Evolutionary conservation across 2,329 filamentous ascomycete species (phyloP).

Genomic region (Trichoderma sp.): DNA sequence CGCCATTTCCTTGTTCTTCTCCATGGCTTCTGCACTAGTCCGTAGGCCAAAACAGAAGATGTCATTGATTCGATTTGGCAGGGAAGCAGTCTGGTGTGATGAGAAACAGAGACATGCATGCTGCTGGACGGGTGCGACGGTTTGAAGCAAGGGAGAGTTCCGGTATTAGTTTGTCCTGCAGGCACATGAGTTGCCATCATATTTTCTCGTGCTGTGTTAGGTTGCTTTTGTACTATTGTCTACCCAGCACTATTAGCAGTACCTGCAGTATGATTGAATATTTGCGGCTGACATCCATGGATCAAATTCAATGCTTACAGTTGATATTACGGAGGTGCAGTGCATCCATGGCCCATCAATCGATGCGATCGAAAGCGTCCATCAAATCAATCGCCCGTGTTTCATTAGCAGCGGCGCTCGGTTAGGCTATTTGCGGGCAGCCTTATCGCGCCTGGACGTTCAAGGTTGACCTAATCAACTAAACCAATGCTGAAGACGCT

Average conservation of each 20-base stretch:
- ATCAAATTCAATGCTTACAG: neutral
- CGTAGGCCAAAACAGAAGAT: neutral
- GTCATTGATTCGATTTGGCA: neutral
- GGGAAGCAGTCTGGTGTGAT: neutral
- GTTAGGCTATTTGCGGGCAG: constrained; percentile 1
- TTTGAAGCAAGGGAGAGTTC: neutral
- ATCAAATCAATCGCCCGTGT: neutral
- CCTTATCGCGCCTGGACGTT: neutral
- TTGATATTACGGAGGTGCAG: neutral
- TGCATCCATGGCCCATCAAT: neutral
- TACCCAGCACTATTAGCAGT: too few species aligned
- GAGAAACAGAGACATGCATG: neutral
- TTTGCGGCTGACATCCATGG: neutral
- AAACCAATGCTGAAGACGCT: constrained; percentile 6
- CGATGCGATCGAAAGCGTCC: neutral
- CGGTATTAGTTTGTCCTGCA: neutral
- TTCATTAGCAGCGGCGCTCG: constrained; percentile 3
- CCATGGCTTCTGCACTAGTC: neutral
- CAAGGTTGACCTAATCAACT: neutral
- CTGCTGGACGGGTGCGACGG: neutral
- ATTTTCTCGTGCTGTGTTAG: neutral
- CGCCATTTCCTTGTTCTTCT: neutral
- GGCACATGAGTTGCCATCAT: neutral
- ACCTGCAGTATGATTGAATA: neutral
- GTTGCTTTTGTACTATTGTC: neutral